Evolutionary conservation across 371 early-diverging fungal genomes (phyloP).

Genomic region (Apophysomyces variabilis): DNA sequence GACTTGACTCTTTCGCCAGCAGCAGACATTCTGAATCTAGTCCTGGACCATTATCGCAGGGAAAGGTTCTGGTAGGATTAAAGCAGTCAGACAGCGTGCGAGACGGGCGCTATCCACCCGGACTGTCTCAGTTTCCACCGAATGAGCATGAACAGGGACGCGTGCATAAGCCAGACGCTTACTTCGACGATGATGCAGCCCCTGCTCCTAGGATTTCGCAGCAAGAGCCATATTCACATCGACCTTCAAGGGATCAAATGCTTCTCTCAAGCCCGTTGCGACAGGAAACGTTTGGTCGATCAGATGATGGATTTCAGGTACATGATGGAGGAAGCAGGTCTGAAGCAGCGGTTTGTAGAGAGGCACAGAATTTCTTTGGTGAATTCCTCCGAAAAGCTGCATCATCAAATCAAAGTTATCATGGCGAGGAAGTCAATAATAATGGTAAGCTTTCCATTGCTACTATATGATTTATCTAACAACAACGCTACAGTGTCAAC

Average conservation of each 20-base stretch:
- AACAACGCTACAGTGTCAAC: slow-evolving; percentile 14
- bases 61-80: background rate
- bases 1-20: too few relatives aligned
- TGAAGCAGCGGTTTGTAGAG: slow-evolving; percentile 39
- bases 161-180: slow-evolving; percentile 1
- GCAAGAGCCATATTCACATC: background rate
- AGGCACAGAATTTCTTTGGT: slow-evolving; percentile 70
- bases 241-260: slow-evolving; percentile 3
- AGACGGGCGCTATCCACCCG: background rate
- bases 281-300: background rate
- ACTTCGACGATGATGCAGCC: slow-evolving; percentile 1
- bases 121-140: background rate
- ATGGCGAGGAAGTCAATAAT: slow-evolving; percentile 19
- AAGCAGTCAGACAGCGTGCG: background rate
- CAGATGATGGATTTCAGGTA: background rate
- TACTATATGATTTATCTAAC: background rate
- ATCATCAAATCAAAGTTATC: slow-evolving; percentile 19
- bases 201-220: background rate
- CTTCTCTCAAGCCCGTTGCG: slow-evolving; percentile 6
- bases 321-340: background rate
- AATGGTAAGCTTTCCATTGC: background rate
- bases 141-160: background rate
- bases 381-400: slow-evolving; percentile 75
- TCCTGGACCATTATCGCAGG: background rate
- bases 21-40: background rate